Evolutionary conservation across 352 stramenopile genomes (phyloP).

Genomic region (Phytophthora fragariae): DNA sequence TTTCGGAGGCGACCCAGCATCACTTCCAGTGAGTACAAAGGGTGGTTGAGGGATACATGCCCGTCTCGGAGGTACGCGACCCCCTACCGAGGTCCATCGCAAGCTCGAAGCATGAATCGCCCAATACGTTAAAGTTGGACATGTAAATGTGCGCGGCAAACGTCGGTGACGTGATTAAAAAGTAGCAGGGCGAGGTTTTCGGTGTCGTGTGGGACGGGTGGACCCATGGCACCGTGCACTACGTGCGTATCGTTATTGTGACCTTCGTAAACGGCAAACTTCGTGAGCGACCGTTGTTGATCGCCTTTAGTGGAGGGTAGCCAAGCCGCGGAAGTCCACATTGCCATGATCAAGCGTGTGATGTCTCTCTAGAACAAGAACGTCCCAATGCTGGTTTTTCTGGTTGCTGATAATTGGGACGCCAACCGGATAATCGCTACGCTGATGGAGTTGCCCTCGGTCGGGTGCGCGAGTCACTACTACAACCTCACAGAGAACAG

Average conservation of each 20-base stretch:
- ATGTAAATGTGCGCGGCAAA: constrained; percentile 1
- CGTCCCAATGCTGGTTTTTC: constrained; percentile 7
- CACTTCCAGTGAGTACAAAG: constrained; percentile 13
- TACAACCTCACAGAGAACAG: constrained; percentile 15
- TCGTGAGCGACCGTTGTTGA: constrained; percentile 5
- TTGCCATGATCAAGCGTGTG: constrained; percentile 18
- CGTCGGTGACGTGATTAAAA: constrained; percentile 1
- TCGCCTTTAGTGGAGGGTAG: constrained; percentile 6
- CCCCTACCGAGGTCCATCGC: constrained; percentile 9
- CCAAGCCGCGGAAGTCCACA: constrained; percentile 11
- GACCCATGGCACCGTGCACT: neutral
- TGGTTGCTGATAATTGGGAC: constrained; percentile 9
- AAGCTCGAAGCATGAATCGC: neutral
- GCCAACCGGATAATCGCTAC: constrained; percentile 8
- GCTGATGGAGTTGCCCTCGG: neutral
- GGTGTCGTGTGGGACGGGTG: neutral
- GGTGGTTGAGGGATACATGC: constrained; percentile 7
- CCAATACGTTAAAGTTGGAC: constrained; percentile 14
- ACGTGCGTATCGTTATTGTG: neutral
- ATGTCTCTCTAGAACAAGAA: constrained; percentile 14
- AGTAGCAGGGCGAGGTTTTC: neutral
- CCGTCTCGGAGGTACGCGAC: constrained; percentile 10
- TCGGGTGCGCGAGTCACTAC: neutral
- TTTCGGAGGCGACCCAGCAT: constrained; percentile 13
- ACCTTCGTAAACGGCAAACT: neutral